Conservation (phyloP, 169 alveolate genomes). For the Eimeria sp. region DNA sequence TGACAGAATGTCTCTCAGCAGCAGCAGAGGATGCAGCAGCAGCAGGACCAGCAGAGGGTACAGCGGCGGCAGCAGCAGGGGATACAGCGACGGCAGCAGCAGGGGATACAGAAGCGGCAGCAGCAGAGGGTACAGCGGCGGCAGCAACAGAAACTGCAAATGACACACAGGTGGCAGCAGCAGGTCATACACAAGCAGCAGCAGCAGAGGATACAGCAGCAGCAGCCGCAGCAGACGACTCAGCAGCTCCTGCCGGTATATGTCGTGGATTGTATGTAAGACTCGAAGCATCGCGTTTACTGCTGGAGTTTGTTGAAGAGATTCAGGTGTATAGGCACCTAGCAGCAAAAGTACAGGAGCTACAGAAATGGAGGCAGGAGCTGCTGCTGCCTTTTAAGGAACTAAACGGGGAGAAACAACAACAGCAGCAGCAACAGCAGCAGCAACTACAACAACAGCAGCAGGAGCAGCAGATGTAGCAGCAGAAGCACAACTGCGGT, state of each 20-base stretch:
- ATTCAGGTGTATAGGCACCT: conserved; percentile 19
- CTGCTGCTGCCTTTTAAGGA: conserved; percentile 35
- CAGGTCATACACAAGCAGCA: background rate
- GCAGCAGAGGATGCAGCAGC: conserved; percentile 21
- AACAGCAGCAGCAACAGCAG: background rate
- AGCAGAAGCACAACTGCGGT: no score
- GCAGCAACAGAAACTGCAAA: no score
- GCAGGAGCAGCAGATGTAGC: background rate
- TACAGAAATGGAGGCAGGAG: conserved; percentile 20
- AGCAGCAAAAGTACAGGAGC: conserved; percentile 25
- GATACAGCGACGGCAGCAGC: background rate
- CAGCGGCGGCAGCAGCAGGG: background rate
- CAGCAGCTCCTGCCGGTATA: background rate
- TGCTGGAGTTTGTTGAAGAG: conserved; percentile 36
- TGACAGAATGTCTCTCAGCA: background rate
- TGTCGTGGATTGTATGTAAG: background rate
- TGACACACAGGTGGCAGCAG: no score
- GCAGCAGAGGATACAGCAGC: background rate
- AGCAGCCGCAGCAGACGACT: background rate
- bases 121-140: no score
- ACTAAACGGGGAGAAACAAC: conserved; percentile 1
- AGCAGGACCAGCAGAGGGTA: background rate
- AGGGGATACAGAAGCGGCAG: no score
- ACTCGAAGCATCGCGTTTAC: conserved; percentile 44
- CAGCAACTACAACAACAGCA: background rate